Percentiles rank a stretch among this genome's conserved stretches.
phyloP scores from a whole-genome alignment of 805 yeast species.

The Pichia insulana region DNA sequence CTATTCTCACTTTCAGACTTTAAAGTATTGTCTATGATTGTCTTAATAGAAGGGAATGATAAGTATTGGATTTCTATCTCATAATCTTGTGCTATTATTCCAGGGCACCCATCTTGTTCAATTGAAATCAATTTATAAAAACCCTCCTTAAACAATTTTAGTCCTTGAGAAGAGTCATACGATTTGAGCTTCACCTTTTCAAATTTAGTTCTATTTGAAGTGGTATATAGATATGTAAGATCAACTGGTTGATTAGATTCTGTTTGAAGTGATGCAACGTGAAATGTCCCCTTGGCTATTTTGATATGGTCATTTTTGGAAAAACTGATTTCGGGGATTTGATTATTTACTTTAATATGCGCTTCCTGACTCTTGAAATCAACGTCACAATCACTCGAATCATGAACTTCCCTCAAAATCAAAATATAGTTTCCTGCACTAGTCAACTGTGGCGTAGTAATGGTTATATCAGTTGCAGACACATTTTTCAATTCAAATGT shows the following conservation, averaged over 20 bases:
- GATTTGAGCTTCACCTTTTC: slow-evolving; percentile 6
- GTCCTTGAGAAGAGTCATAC: slow-evolving; percentile 20
- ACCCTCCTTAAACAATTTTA: slow-evolving; percentile 34
- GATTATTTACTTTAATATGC: slow-evolving; percentile 58
- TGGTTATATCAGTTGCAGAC: slow-evolving; percentile 26
- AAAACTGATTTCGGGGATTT: slow-evolving; percentile 46
- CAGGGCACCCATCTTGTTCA: slow-evolving; percentile 38
- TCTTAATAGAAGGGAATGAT: slow-evolving; percentile 20
- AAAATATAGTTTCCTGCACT: slow-evolving; percentile 71
- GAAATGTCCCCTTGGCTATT: slow-evolving; percentile 54
- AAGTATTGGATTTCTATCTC: slow-evolving; percentile 21
- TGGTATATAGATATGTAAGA: slow-evolving; percentile 27
- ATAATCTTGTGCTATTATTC: slow-evolving; percentile 24
- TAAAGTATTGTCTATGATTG: background rate
- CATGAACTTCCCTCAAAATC: slow-evolving; percentile 56
- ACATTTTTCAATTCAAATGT: slow-evolving; percentile 36
- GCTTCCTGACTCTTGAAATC: slow-evolving; percentile 56
- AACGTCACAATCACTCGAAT: slow-evolving; percentile 74
- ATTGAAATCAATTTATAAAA: slow-evolving; percentile 32
- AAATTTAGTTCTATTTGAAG: slow-evolving; percentile 16
- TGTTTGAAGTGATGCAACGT: slow-evolving; percentile 45
- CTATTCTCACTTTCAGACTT: slow-evolving; percentile 6
- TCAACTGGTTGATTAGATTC: slow-evolving; percentile 25
- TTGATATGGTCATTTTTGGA: slow-evolving; percentile 23
- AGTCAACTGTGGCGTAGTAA: slow-evolving; percentile 47